phyloP scores from a whole-genome alignment of 345 rosid species.

The Turnera subulata region DNA sequence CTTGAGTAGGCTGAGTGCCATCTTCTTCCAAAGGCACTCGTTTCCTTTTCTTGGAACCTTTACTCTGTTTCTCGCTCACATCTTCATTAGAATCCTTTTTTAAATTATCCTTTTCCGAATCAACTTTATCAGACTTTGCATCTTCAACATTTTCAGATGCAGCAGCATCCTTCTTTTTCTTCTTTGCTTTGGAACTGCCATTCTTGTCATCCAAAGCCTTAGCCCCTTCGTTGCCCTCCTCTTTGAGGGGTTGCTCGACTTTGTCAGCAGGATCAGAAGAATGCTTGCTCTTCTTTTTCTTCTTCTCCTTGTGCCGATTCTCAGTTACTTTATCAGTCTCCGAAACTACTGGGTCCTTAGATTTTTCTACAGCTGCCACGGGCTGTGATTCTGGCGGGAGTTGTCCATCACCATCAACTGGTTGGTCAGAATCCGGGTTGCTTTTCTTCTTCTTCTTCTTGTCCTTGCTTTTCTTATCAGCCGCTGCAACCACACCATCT shows the following conservation, averaged over 20 bases:
- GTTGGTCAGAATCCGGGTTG: slow-evolving; percentile 23
- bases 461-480: slow-evolving; percentile 33
- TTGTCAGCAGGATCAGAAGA: slow-evolving; percentile 16
- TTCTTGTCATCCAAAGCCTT: slow-evolving; percentile 15
- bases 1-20: slow-evolving; percentile 22
- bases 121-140: slow-evolving; percentile 10
- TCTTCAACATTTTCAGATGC: slow-evolving; percentile 7
- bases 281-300: slow-evolving; percentile 38
- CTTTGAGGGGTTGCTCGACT: slow-evolving; percentile 12
- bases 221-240: slow-evolving; percentile 14
- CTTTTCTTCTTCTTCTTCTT: slow-evolving; percentile 41
- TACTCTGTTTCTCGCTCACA: slow-evolving; percentile 20
- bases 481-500: slow-evolving; percentile 2
- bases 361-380: slow-evolving; percentile 19
- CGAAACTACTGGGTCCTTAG: slow-evolving; percentile 8
- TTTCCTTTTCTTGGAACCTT: slow-evolving; percentile 72
- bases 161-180: slow-evolving; percentile 17
- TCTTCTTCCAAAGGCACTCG: slow-evolving; percentile 47
- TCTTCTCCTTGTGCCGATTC: slow-evolving; percentile 42
- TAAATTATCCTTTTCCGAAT: slow-evolving; percentile 17
- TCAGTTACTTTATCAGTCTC: slow-evolving; percentile 21
- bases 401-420: neutral
- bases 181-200: slow-evolving; percentile 15
- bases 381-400: slow-evolving; percentile 5
- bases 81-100: slow-evolving; percentile 19